These are phyloP conservation scores for Spergularia azorica DNA, from an alignment of 179 eudicot genomes.

Conservation along the genomic window DNA sequence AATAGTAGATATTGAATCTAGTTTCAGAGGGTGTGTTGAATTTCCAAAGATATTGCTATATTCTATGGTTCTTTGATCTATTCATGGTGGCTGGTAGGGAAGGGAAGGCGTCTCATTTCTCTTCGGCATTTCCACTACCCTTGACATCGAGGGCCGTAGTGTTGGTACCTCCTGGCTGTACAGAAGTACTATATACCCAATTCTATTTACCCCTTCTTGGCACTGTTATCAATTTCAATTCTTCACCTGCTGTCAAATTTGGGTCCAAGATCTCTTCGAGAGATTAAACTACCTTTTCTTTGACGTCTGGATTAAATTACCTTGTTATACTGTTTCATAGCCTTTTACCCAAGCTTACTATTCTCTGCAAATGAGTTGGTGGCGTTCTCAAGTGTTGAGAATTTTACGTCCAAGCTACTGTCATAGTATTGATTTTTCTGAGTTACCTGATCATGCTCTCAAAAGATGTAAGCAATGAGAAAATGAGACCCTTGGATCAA, in stretches of 20 bases:
- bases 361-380: too few species aligned
- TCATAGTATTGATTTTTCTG: too few species aligned
- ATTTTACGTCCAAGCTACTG: too few species aligned
- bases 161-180: conserved; percentile 69
- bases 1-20: conserved; percentile 35
- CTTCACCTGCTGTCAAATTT: conserved; percentile 41
- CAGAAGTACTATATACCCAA: conserved; percentile 61
- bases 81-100: conserved; percentile 64
- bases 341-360: too few species aligned
- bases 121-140: conserved; percentile 55
- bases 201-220: conserved; percentile 41
- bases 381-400: too few species aligned
- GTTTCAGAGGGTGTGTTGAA: conserved; percentile 34
- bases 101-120: conserved; percentile 49
- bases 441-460: too few species aligned
- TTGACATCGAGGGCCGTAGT: conserved; percentile 62
- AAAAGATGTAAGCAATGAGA: too few species aligned
- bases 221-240: conserved; percentile 20
- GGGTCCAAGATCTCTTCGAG: conserved; percentile 57
- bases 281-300: conserved; percentile 26
- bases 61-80: conserved; percentile 63
- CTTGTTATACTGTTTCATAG: too few species aligned
- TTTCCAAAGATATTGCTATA: conserved; percentile 37
- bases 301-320: not conserved
- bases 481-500: too few species aligned